Percentiles rank a stretch among this genome's conserved stretches.
Conservation (phyloP, 805 yeast genomes). For the Teunomyces tritomae region DNA sequence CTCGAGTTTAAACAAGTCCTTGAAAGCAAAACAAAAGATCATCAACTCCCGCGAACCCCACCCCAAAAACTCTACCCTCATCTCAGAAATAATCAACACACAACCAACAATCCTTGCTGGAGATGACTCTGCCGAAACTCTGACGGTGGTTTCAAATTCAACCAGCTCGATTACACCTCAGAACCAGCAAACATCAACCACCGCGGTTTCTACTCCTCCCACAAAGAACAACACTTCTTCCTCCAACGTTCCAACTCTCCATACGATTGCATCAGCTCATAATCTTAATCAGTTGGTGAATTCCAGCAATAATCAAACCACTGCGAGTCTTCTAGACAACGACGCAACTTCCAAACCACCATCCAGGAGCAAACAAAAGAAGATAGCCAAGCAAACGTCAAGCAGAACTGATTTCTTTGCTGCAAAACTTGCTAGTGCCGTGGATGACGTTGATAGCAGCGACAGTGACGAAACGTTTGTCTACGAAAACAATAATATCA, state of each 20-base stretch:
- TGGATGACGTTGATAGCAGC: conserved; percentile 81
- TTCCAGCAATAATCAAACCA: neutral
- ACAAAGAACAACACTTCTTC: neutral
- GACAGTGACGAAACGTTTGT: conserved; percentile 96
- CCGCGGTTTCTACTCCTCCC: neutral
- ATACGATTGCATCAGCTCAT: neutral
- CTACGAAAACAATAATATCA: conserved; percentile 57
- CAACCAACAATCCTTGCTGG: conserved; percentile 6
- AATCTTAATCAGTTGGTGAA: neutral
- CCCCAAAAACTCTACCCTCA: conserved; percentile 32
- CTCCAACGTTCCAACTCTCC: neutral
- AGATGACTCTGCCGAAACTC: neutral
- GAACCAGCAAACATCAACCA: conserved; percentile 4
- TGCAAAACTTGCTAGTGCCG: conserved; percentile 91
- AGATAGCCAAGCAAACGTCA: conserved; percentile 48
- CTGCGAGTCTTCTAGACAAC: neutral
- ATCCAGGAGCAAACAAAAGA: conserved; percentile 22
- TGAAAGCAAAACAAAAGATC: conserved; percentile 42
- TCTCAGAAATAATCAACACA: conserved; percentile 27
- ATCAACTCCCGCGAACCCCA: conserved; percentile 36
- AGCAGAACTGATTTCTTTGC: conserved; percentile 92
- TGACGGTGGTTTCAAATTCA: neutral
- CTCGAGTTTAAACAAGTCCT: conserved; percentile 40
- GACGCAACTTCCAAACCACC: neutral
- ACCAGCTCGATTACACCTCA: neutral